Evolutionary conservation across 768 basidiomycete species (phyloP).

Genomic region (Lactarius quietus): DNA sequence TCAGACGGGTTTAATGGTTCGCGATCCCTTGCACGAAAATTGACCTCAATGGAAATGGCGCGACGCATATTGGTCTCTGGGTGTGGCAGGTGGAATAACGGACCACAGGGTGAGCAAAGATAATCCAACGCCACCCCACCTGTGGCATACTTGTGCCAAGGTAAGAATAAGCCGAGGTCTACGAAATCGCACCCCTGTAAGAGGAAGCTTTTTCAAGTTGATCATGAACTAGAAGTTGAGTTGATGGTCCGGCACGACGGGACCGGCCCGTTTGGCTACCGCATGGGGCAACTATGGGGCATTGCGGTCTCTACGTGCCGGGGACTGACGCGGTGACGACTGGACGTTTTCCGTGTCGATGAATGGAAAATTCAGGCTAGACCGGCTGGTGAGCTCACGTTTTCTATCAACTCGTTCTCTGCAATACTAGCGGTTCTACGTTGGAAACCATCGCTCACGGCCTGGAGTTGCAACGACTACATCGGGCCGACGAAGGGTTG

Average conservation of each 20-base stretch:
- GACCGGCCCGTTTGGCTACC: background rate
- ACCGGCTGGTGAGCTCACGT: background rate
- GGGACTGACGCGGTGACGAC: background rate
- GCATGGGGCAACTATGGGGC: slow-evolving; percentile 8
- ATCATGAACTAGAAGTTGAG: no score
- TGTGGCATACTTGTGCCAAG: no score
- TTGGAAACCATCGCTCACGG: no score
- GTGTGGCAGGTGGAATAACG: slow-evolving; percentile 1
- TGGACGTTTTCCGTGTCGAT: background rate
- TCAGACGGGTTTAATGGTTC: background rate
- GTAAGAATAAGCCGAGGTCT: no score
- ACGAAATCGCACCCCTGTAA: no score
- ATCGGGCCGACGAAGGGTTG: no score
- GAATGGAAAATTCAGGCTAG: background rate
- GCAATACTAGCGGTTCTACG: no score
- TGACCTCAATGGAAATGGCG: background rate
- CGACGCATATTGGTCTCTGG: background rate
- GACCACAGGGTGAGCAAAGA: background rate
- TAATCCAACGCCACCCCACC: background rate
- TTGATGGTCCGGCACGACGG: no score
- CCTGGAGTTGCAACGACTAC: no score
- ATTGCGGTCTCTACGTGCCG: slow-evolving; percentile 1
- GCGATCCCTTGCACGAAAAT: background rate
- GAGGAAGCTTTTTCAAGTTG: no score
- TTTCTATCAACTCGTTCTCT: background rate